These are phyloP conservation scores for Phlegmacium glaucopus DNA, from an alignment of 768 basidiomycete species.

Conservation along the genomic window DNA sequence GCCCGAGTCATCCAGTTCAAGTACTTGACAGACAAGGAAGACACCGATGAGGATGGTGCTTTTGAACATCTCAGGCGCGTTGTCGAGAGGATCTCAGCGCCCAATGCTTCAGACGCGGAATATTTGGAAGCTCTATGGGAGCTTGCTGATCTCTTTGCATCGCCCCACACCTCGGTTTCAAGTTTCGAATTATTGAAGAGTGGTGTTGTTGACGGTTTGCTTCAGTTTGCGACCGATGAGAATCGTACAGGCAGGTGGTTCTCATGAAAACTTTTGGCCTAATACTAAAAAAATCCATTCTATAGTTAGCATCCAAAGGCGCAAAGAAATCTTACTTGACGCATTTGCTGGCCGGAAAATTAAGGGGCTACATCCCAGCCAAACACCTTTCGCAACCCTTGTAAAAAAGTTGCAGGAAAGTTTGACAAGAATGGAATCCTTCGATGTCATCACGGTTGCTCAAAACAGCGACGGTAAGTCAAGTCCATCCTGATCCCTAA, in stretches of 20 bases:
- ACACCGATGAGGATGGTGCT: slow-evolving; percentile 55
- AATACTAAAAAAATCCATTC: background rate
- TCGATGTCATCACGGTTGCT: slow-evolving; percentile 89
- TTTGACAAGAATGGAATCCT: slow-evolving; percentile 91
- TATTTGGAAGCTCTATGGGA: slow-evolving; percentile 60
- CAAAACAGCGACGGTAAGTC: slow-evolving; percentile 72
- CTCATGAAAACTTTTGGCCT: slow-evolving; percentile 1
- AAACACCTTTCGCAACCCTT: slow-evolving; percentile 67
- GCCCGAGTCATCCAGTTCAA: slow-evolving; percentile 87
- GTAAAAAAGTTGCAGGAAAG: slow-evolving; percentile 97
- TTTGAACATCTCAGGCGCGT: slow-evolving; percentile 61
- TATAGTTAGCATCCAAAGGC: slow-evolving; percentile 58
- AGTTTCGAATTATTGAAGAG: slow-evolving; percentile 96
- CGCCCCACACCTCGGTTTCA: slow-evolving; percentile 76
- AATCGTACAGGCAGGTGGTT: slow-evolving; percentile 45
- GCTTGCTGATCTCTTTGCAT: slow-evolving; percentile 78
- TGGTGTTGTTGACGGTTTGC: slow-evolving; percentile 84
- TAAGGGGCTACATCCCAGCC: slow-evolving; percentile 39
- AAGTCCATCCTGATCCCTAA: too few relatives aligned
- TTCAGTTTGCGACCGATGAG: slow-evolving; percentile 76
- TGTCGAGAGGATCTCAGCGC: slow-evolving; percentile 58
- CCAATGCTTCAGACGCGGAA: slow-evolving; percentile 58
- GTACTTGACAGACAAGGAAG: slow-evolving; percentile 58
- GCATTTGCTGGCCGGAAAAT: slow-evolving; percentile 61
- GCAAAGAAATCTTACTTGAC: slow-evolving; percentile 79